Evolutionary conservation across 768 basidiomycete genomes (phyloP), one percentile per base, ranked within the genome.

Genomic region (Boletus rubroflammeus): DNA sequence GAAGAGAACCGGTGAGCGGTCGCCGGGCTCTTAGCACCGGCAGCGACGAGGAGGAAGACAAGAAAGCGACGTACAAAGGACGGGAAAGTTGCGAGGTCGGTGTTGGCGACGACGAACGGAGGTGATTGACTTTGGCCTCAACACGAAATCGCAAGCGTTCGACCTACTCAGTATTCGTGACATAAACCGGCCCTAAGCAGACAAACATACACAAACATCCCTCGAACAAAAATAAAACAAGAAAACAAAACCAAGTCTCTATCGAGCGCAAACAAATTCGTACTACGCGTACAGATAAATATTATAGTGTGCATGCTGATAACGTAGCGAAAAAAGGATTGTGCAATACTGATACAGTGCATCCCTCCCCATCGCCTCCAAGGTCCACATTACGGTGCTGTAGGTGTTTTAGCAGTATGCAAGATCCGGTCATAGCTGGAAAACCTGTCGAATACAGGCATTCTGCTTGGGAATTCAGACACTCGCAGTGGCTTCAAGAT

Each of bases 301-400:
- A 65, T 65, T 64, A 63, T 62, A 56, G 57, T 50, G 49, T 60
- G 59, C 60, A 51, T 64, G 60, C 47, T 58, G 43, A 53, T 61
- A 60, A 42, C 55, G 57, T 71, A 69, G 45, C 23, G 43, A 46
- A 40, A 54, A 19, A 46, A 50, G 54, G 54, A 50, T 49, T 38
- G 57, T 67, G 62, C 50, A 51, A 38, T 72, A 70, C 68, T 68
- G 68, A 62, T 70, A 70, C 70, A 70, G 54, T 66, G 66, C 44
- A 61, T 56, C 54, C 56, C 48, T 53, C 51, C 50, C 34, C 55
- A 29, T 48, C 31, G 21, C 60, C 35, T n/a, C n/a, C 52, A 54
- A 21, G 56, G 58, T 67, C 62, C 67, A 53, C 58, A 65, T 69
- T 67, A 66, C 23, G 31, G 53, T 63, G 62, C 46, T 58, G 38